Evolutionary conservation across 495 filamentous ascomycete genomes (phyloP).

Genomic region (Melanomma pulvis-pyrius): DNA sequence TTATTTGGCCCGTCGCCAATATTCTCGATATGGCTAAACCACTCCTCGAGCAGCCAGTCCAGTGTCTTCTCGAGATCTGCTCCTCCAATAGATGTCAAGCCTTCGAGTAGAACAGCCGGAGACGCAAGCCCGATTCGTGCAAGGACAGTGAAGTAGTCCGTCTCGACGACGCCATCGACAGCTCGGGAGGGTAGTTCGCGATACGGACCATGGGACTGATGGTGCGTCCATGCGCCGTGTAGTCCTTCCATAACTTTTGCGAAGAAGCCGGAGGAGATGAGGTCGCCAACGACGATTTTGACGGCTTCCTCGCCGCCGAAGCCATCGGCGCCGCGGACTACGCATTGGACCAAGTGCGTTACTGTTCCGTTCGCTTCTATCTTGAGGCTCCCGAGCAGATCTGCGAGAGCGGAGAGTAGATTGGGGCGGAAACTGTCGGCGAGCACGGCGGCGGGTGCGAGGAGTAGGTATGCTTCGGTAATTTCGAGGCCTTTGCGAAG

Average conservation of each 20-base stretch:
- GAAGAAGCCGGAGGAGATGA: constrained; percentile 70
- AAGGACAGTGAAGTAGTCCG: constrained; percentile 82
- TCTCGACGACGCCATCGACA: constrained; percentile 70
- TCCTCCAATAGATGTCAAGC: constrained; percentile 51
- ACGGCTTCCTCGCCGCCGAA: constrained; percentile 70
- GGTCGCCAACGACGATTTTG: constrained; percentile 61
- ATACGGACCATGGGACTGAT: constrained; percentile 44
- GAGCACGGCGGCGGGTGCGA: constrained; percentile 77
- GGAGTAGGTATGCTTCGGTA: constrained; percentile 75
- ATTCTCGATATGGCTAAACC: constrained; percentile 85
- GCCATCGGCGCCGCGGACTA: constrained; percentile 69
- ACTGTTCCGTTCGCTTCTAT: constrained; percentile 68
- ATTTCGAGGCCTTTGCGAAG: constrained; percentile 72
- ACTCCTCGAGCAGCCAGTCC: constrained; percentile 78
- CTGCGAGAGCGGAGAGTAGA: constrained; percentile 60
- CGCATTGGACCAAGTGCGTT: constrained; percentile 66
- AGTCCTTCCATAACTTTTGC: constrained; percentile 69
- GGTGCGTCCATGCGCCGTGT: constrained; percentile 68
- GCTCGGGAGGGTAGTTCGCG: constrained; percentile 54
- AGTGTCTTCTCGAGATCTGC: constrained; percentile 47
- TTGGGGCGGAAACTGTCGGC: constrained; percentile 61
- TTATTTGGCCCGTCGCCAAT: constrained; percentile 72
- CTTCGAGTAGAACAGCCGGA: constrained; percentile 64
- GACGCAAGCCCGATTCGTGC: constrained; percentile 74
- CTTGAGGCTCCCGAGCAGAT: constrained; percentile 61